Evolutionary conservation across 345 rosid species (phyloP), one percentile per base, ranked within the genome.

Genomic region (Pistacia atlantica): DNA sequence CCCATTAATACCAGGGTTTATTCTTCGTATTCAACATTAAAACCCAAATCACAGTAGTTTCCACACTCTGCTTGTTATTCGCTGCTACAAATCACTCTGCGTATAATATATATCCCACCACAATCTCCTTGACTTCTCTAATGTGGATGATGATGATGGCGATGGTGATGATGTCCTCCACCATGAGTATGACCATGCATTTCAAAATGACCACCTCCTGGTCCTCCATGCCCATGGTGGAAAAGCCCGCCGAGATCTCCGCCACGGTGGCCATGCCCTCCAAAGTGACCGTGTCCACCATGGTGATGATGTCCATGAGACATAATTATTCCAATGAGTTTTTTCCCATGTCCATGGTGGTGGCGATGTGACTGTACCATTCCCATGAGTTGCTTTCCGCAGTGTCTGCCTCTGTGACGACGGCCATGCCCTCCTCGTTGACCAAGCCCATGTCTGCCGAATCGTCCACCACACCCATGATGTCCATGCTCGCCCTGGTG

Each of bases 221-320:
- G 65, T 1, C 46, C 85, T 65, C 84, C 87, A 4, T 38, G 42
- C 4, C 77, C 80, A 65, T 9, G 77, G 45, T 9, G 77, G 45
- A 60, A 22, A 0, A 49, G 77, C 7, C 35, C 69, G 8, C 77
- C 69, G 5, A 56, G 49, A 8, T 52, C 70, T 25, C 69, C 77
- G 22, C 76, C 67, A 0, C 71, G 51, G 22, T 4, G 61, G n/a
- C 42, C 69, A 16, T 75, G 78, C 14, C 68, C 69, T 3, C 18
- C 61, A 42, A 42, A 42, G 22, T 58, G 69, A 42, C 61, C 49
- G 7, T 25, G 35, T 17, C 33, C 65, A n/a, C 61, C 16, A 8
- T 18, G 8, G 0, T 58, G 49, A n/a, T 64, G 70, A 5, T 11
- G 7, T 0, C 54, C 70, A 4, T 61, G 71, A 0, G 13, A 64